Evolutionary conservation across 495 filamentous ascomycete species (phyloP).

Genomic region (Eremomyces bilateralis): DNA sequence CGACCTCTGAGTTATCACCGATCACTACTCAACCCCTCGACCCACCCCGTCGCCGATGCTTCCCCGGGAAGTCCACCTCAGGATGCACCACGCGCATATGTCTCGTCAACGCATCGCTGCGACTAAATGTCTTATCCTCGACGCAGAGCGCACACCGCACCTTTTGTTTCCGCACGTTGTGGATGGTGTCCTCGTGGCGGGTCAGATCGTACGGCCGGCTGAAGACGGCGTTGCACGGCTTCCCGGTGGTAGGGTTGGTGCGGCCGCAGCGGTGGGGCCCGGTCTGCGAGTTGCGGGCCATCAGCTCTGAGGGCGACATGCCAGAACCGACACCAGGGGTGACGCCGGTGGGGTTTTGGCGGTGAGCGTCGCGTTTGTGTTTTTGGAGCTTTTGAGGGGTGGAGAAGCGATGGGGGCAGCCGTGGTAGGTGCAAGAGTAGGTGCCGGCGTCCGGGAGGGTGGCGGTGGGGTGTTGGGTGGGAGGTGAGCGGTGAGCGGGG

Average conservation of each 20-base stretch:
- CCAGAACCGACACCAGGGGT: constrained; percentile 11
- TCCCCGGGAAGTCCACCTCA: constrained; percentile 60
- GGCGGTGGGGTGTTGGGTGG: constrained; percentile 29
- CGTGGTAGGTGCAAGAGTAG: constrained; percentile 89
- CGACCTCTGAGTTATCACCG: too few relatives aligned
- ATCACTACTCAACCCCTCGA: too few relatives aligned
- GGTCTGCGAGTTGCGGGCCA: constrained; percentile 52
- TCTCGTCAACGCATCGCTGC: constrained; percentile 77
- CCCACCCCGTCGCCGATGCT: constrained; percentile 20
- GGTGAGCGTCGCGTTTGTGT: constrained; percentile 87
- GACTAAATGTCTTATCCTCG: constrained; percentile 92
- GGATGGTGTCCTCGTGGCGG: constrained; percentile 91
- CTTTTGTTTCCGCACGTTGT: constrained; percentile 85
- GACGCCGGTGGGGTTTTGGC: constrained; percentile 23
- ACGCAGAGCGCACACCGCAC: constrained; percentile 86
- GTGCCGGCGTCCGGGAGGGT: constrained; percentile 61
- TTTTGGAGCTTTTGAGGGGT: constrained; percentile 71
- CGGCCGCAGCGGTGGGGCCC: constrained; percentile 80
- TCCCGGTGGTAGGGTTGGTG: constrained; percentile 86
- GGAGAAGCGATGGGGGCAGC: constrained; percentile 74
- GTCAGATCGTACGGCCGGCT: constrained; percentile 97
- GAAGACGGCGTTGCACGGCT: constrained; percentile 90
- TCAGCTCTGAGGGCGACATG: constrained; percentile 29
- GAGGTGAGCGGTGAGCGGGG: constrained; percentile 15
- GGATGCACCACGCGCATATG: constrained; percentile 85